Conservation (phyloP, 495 filamentous ascomycete species). For the Letharia columbiana region DNA sequence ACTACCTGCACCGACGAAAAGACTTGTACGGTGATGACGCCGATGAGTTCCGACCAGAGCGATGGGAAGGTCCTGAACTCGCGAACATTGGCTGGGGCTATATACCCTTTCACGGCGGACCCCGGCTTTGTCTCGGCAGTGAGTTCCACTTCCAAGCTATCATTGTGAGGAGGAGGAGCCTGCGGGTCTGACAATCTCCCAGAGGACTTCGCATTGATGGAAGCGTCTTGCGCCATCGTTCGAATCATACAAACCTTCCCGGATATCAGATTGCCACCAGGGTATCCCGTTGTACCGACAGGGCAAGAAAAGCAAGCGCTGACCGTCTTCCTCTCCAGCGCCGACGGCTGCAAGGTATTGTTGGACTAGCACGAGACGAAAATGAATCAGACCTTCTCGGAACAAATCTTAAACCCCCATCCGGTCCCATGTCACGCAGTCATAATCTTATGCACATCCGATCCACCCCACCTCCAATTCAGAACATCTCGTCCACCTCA, state of each 20-base stretch:
- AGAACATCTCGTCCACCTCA: too few species aligned
- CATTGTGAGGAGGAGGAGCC: neutral
- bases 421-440: too few species aligned
- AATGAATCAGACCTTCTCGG: too few species aligned
- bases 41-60: constrained; percentile 51
- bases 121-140: constrained; percentile 32
- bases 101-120: constrained; percentile 59
- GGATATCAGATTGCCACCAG: constrained; percentile 27
- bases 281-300: constrained; percentile 19
- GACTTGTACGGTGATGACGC: constrained; percentile 49
- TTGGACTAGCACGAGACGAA: constrained; percentile 1
- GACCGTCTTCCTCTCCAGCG: constrained; percentile 28
- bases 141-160: neutral
- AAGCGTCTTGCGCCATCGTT: constrained; percentile 39
- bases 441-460: too few species aligned
- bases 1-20: constrained; percentile 50
- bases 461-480: too few species aligned
- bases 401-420: too few species aligned
- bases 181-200: neutral
- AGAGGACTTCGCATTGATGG: constrained; percentile 44
- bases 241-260: constrained; percentile 40
- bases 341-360: constrained; percentile 31
- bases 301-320: constrained; percentile 29
- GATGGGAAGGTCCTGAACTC: constrained; percentile 46
- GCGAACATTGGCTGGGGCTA: constrained; percentile 47